These are phyloP conservation scores for Aspergillus arachidicola DNA, from an alignment of 2,329 filamentous ascomycete species.

Conservation along the genomic window DNA sequence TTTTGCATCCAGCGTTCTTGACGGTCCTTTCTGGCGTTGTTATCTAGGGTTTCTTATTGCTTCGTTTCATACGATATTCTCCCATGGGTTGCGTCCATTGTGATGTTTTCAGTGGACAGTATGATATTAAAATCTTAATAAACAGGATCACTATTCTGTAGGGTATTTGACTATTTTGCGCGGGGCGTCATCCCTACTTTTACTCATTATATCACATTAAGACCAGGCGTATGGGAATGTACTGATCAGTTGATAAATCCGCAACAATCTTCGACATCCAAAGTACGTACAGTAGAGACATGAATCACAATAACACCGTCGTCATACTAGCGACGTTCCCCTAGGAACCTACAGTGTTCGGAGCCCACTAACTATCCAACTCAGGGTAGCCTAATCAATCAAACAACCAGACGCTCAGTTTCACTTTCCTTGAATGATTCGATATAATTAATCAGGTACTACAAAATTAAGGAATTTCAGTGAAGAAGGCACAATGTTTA, in stretches of 20 bases:
- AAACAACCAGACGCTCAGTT: background rate
- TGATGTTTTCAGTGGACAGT: background rate
- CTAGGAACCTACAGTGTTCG: background rate
- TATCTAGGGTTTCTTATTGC: background rate
- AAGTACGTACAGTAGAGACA: background rate
- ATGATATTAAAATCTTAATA: background rate
- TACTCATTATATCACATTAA: background rate
- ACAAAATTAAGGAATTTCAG: background rate
- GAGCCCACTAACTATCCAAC: background rate
- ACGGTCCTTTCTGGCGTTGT: slow-evolving; percentile 1
- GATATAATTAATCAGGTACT: background rate
- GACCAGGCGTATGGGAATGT: background rate
- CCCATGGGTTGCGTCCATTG: background rate
- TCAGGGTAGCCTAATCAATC: too few relatives aligned
- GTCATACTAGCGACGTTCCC: too few relatives aligned
- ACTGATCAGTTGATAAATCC: background rate
- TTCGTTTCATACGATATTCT: background rate
- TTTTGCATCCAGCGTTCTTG: slow-evolving; percentile 7
- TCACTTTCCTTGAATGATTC: background rate
- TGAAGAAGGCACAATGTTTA: background rate
- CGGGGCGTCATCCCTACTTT: too few relatives aligned
- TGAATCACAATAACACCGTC: too few relatives aligned
- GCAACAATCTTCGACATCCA: background rate
- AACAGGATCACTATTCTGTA: background rate
- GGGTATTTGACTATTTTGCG: background rate